phyloP scores from a whole-genome alignment of 2,329 filamentous ascomycete species.

The Didymella arachidicola region DNA sequence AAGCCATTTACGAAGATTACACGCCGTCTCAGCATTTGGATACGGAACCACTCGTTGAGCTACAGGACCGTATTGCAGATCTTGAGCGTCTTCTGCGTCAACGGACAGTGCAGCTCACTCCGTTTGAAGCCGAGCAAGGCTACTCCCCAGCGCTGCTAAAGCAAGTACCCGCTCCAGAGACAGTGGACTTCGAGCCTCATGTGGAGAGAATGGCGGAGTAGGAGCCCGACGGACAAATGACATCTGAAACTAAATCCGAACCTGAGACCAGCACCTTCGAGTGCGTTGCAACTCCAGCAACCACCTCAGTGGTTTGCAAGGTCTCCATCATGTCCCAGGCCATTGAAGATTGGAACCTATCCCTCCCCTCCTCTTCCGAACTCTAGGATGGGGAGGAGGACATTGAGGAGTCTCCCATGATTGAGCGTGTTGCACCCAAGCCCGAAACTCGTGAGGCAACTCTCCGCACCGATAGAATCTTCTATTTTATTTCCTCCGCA shows the following conservation, averaged over 20 bases:
- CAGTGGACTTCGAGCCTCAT: not conserved
- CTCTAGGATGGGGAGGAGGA: slow-evolving; percentile 13
- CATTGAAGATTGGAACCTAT: slow-evolving; percentile 12
- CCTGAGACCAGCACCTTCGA: not conserved
- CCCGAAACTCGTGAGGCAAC: not conserved
- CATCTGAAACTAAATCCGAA: not conserved
- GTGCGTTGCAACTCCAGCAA: not conserved
- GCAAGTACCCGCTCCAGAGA: not conserved
- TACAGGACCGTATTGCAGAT: not conserved
- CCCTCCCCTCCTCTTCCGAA: slow-evolving; percentile 11
- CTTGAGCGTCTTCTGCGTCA: not conserved
- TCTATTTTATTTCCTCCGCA: not conserved
- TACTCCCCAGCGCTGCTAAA: not conserved
- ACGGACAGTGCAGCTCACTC: not conserved
- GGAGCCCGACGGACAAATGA: not conserved
- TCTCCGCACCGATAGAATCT: not conserved
- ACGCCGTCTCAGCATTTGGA: not conserved
- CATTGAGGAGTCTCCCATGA: not conserved
- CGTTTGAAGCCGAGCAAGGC: not conserved
- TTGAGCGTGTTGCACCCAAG: slow-evolving; percentile 5
- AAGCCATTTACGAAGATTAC: not conserved
- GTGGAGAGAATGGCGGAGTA: slow-evolving; percentile 2
- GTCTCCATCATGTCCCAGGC: not conserved
- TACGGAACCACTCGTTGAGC: not conserved
- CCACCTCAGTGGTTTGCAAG: not conserved